These are phyloP conservation scores for Fusarium sp. DNA, from an alignment of 2,329 filamentous ascomycete species.

Conservation along the genomic window DNA sequence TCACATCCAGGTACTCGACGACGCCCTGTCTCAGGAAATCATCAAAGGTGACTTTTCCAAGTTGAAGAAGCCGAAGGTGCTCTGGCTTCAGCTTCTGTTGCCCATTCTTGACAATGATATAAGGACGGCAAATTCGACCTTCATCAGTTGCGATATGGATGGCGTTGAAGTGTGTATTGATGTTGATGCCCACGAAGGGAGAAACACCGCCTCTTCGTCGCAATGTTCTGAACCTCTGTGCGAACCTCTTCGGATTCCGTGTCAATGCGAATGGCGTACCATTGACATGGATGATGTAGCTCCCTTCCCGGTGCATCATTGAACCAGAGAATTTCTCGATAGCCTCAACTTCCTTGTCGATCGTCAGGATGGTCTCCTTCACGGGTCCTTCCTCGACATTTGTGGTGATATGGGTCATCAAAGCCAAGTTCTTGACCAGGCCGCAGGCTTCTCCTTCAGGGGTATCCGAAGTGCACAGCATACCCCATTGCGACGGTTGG, in stretches of 20 bases:
- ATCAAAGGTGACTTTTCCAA: constrained; percentile 89
- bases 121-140: constrained; percentile 93
- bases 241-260: constrained; percentile 85
- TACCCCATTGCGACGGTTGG: constrained; percentile 97
- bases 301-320: constrained; percentile 86
- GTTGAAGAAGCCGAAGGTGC: constrained; percentile 84
- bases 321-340: constrained; percentile 78
- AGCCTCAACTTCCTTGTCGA: constrained; percentile 85
- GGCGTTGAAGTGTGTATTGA: constrained; percentile 91
- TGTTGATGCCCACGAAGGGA: constrained; percentile 95
- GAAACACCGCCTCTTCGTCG: constrained; percentile 92
- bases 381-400: constrained; percentile 94
- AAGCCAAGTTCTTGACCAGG: constrained; percentile 94
- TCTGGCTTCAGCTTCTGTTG: constrained; percentile 82
- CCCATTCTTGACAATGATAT: constrained; percentile 93
- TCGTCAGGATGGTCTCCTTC: constrained; percentile 83
- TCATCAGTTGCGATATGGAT: constrained; percentile 98
- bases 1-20: constrained; percentile 97
- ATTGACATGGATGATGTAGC: constrained; percentile 94
- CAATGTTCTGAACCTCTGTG: constrained; percentile 86
- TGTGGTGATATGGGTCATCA: constrained; percentile 99
- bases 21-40: constrained; percentile 91
- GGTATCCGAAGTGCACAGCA: constrained; percentile 97
- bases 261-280: constrained; percentile 93
- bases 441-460: constrained; percentile 99